Conservation (phyloP, 2,329 filamentous ascomycete genomes). For the Fusarium sp. region DNA sequence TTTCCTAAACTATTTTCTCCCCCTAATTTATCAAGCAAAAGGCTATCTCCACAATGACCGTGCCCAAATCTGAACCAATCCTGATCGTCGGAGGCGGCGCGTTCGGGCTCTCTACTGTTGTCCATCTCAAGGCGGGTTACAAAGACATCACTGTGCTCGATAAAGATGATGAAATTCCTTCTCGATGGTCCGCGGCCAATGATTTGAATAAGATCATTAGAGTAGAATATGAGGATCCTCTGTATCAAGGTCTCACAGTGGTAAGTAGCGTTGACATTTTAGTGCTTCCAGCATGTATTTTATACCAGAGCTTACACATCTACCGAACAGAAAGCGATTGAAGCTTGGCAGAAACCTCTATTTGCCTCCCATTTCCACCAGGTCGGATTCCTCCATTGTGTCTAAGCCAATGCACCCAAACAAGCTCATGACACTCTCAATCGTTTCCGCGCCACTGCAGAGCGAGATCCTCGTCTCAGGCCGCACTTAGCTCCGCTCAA, state of each 20-base stretch:
- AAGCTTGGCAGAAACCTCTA: conserved; percentile 64
- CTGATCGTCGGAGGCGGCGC: conserved; percentile 61
- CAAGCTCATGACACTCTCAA: conserved; percentile 62
- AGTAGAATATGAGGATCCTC: conserved; percentile 68
- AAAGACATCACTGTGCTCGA: conserved; percentile 63
- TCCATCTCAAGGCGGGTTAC: conserved; percentile 60
- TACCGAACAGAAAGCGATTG: conserved; percentile 58
- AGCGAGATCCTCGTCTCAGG: conserved; percentile 55
- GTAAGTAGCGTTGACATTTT: conserved; percentile 48
- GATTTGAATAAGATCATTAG: conserved; percentile 73
- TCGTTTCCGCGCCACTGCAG: conserved; percentile 56
- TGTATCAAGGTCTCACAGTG: conserved; percentile 66
- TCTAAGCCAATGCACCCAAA: conserved; percentile 60
- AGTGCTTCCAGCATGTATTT: too few species aligned
- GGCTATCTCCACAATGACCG: conserved; percentile 21
- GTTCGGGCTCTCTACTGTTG: conserved; percentile 64
- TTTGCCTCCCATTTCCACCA: conserved; percentile 65
- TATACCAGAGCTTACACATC: neutral
- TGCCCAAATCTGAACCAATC: conserved; percentile 46
- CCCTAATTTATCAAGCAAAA: too few species aligned
- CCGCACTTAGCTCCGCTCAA: conserved; percentile 56
- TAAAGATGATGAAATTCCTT: conserved; percentile 54
- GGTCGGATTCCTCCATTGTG: conserved; percentile 59
- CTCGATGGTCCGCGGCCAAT: conserved; percentile 65
- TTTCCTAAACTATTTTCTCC: rapidly evolving